These are phyloP conservation scores for Ogataea chonburiensis DNA, from an alignment of 805 yeast species.

Conservation along the genomic window DNA sequence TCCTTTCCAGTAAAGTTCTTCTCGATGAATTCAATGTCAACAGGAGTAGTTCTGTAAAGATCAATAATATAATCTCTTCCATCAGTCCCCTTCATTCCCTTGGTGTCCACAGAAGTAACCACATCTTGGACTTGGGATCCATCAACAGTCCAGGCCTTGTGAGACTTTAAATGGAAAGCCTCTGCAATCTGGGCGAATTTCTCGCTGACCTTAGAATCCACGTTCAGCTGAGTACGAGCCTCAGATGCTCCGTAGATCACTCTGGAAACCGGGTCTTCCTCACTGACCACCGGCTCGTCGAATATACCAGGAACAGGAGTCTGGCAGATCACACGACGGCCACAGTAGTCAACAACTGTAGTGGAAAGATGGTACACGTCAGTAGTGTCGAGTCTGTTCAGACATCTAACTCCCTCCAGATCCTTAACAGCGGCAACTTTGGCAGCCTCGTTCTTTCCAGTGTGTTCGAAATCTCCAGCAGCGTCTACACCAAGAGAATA, in stretches of 20 bases:
- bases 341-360: slow-evolving; percentile 85
- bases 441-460: slow-evolving; percentile 86
- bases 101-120: slow-evolving; percentile 71
- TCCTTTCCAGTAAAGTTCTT: slow-evolving; percentile 44
- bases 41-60: slow-evolving; percentile 78
- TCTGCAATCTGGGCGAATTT: slow-evolving; percentile 63
- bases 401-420: slow-evolving; percentile 62
- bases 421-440: slow-evolving; percentile 79
- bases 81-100: slow-evolving; percentile 85
- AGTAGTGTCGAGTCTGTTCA: slow-evolving; percentile 62
- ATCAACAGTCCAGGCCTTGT: slow-evolving; percentile 50
- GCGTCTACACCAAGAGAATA: slow-evolving; percentile 77
- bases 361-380: slow-evolving; percentile 75
- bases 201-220: slow-evolving; percentile 52
- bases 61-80: slow-evolving; percentile 83
- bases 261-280: slow-evolving; percentile 30
- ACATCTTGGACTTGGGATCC: slow-evolving; percentile 47
- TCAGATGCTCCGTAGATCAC: slow-evolving; percentile 33
- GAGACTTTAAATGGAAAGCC: slow-evolving; percentile 75
- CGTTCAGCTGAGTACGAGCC: slow-evolving; percentile 41
- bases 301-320: slow-evolving; percentile 95
- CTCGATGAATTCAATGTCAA: slow-evolving; percentile 76
- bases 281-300: slow-evolving; percentile 41
- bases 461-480: slow-evolving; percentile 56
- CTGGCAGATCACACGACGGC: slow-evolving; percentile 85